A percentile compares a stretch with the other conserved stretches of the same genome.
These are phyloP conservation scores for Botrytis pseudocinerea DNA, from an alignment of 2,329 filamentous ascomycete species.

Conservation along the genomic window DNA sequence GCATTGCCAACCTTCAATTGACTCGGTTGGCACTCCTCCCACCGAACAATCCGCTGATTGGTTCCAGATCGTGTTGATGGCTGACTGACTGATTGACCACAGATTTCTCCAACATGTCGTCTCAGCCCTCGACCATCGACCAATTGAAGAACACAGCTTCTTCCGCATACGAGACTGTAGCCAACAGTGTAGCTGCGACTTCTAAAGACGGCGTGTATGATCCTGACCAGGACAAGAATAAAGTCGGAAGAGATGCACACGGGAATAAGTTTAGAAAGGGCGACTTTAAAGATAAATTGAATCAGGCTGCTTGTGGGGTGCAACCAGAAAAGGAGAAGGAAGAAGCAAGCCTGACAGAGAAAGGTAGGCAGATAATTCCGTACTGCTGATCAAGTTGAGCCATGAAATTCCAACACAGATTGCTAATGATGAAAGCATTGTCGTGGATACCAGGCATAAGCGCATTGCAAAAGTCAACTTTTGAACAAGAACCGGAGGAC, in stretches of 20 bases:
- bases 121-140: slow-evolving; percentile 34
- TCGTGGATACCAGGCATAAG: slow-evolving; percentile 33
- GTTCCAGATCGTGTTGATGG: not conserved
- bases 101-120: slow-evolving; percentile 29
- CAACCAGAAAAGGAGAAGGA: slow-evolving; percentile 17
- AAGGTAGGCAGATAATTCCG: slow-evolving; percentile 28
- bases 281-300: slow-evolving; percentile 35
- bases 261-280: slow-evolving; percentile 33
- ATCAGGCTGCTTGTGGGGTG: slow-evolving; percentile 31
- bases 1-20: not conserved
- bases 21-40: not conserved
- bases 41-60: not conserved
- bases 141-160: slow-evolving; percentile 29
- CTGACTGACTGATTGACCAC: not conserved
- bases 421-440: slow-evolving; percentile 29
- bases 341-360: slow-evolving; percentile 30
- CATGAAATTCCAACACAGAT: not conserved
- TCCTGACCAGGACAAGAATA: slow-evolving; percentile 25
- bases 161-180: slow-evolving; percentile 25
- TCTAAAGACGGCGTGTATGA: slow-evolving; percentile 25
- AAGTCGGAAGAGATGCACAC: slow-evolving; percentile 30
- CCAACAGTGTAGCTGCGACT: slow-evolving; percentile 20
- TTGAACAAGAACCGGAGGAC: slow-evolving; percentile 26
- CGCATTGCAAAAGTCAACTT: slow-evolving; percentile 25
- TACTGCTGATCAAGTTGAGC: not conserved